Base-by-base conservation (phyloP, 1,284 basidiomycete species). In the Trichosporon ovoides region DNA sequence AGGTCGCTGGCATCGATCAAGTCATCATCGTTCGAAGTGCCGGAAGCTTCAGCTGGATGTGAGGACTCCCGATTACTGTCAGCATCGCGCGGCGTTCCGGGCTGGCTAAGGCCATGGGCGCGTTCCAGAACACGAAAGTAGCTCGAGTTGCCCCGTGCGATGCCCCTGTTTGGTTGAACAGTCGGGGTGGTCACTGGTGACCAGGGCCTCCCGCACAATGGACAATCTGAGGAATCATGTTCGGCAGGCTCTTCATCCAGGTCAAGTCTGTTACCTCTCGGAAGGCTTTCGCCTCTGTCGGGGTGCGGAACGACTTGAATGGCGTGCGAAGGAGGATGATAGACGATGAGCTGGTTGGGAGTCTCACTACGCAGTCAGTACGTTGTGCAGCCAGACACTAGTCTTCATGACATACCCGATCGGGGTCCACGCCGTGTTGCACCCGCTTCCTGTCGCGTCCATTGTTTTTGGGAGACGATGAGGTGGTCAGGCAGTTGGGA, bases 261-360 rank as follows among this genome's bases (percentile, higher is more conserved):
- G 24, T 48, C 43, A 10, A 16, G 43, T 16, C 28, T 22, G 22
- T 28, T n/a, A 7, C 7, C 12, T 7, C 22, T 14, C 22, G 43
- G 4, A 14, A 5, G 11, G n/a, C n/a, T n/a, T 11, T 22, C 46
- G 16, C 24, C 28, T 14, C 19, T 18, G 20, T 59, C 53, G 7
- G 59, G 59, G 33, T 61, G 63, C 5, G 63, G 63, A 1, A 64
- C 58, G 3, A 94, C 87, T 22, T 88, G 83, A 14, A 94, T 80
- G 0, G 89, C 90, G 72, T 93, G 89, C 0, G 88, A 91, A 1
- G 83, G 86, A 0, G 90, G 85, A 69, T 93, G 89, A 77, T 93
- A 94, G 18, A 93, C 81, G 28, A 94, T 90, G 55, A 93, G 85
- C 70, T 92, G 89, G 74, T 90, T 88, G 0, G 88, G 86, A 6